Conservation (phyloP, 2,329 filamentous ascomycete genomes). For the Aureobasidium sp. region DNA sequence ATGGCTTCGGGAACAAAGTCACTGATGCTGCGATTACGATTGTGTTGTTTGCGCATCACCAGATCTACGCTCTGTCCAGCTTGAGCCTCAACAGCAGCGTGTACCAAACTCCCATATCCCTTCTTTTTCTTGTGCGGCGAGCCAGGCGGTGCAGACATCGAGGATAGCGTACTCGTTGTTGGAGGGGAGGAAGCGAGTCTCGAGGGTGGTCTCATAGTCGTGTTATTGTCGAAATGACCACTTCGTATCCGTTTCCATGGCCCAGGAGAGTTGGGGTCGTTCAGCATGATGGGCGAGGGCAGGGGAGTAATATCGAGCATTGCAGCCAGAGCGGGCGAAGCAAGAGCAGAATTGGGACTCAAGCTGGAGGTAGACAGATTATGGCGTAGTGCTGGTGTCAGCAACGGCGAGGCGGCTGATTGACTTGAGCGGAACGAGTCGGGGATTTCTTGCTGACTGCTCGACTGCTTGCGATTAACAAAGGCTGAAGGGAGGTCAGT, state of each 20-base stretch:
- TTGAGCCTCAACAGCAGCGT: conserved; percentile 32
- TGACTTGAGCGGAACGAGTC: background rate
- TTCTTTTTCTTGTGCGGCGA: conserved; percentile 39
- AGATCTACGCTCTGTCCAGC: background rate
- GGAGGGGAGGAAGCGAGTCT: conserved; percentile 28
- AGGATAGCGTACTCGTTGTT: conserved; percentile 20
- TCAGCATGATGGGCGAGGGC: conserved; percentile 40
- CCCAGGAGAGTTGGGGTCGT: conserved; percentile 31
- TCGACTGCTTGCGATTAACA: background rate
- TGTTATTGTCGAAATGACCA: conserved; percentile 23
- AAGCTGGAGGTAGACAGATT: conserved; percentile 12
- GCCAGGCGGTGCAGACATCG: conserved; percentile 20
- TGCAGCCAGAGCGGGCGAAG: conserved; percentile 42
- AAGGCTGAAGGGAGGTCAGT: conserved; percentile 6
- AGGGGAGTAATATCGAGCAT: conserved; percentile 46
- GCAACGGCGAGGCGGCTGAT: conserved; percentile 3
- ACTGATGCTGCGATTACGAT: conserved; percentile 75
- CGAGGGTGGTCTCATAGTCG: conserved; percentile 17
- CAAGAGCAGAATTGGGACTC: conserved; percentile 35
- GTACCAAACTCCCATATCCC: conserved; percentile 38
- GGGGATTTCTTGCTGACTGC: background rate
- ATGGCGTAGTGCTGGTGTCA: conserved; percentile 8
- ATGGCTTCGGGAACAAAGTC: conserved; percentile 74
- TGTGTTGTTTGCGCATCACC: conserved; percentile 37
- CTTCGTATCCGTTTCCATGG: conserved; percentile 36